Percentiles rank a stretch among this genome's conserved stretches.
Evolutionary conservation across 345 rosid genomes (phyloP).

Genomic region (Eucalyptus caleyi): DNA sequence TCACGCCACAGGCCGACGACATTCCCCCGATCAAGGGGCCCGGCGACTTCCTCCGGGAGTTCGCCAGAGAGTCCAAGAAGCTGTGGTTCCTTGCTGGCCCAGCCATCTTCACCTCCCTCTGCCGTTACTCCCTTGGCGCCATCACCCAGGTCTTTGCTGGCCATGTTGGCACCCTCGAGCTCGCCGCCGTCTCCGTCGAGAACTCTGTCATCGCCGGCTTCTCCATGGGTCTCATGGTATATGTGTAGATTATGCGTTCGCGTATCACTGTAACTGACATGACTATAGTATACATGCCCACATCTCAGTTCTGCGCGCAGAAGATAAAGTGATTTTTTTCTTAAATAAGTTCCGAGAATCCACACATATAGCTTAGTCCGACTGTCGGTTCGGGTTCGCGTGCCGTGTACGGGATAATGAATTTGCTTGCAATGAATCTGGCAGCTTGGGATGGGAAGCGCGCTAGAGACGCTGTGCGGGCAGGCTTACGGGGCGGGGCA

Average conservation of each 20-base stretch:
- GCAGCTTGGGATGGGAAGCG: constrained; percentile 97
- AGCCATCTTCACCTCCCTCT: constrained; percentile 81
- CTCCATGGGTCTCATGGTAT: constrained; percentile 79
- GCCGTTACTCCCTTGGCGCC: constrained; percentile 92
- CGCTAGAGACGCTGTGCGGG: constrained; percentile 89
- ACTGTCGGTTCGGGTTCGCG: not conserved
- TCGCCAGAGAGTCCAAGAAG: constrained; percentile 38
- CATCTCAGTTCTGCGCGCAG: not conserved
- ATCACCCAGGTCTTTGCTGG: constrained; percentile 70
- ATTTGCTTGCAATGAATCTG: not conserved
- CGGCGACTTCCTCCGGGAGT: constrained; percentile 42
- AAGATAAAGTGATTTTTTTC: not conserved
- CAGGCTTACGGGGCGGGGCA: constrained; percentile 90
- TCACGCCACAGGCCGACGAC: constrained; percentile 33
- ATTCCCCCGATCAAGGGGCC: constrained; percentile 42
- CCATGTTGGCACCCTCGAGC: constrained; percentile 59
- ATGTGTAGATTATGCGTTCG: not conserved
- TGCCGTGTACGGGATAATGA: not conserved
- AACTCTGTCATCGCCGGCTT: constrained; percentile 90
- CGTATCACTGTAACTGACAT: not conserved
- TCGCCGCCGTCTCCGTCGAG: constrained; percentile 79
- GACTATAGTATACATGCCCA: not conserved
- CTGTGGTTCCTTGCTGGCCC: constrained; percentile 91
- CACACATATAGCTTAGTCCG: not conserved
- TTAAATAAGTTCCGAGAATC: not conserved